Percentiles rank a stretch among this genome's conserved stretches.
These are phyloP conservation scores for Flaveria brownii DNA, from an alignment of 129 eudicot genomes.

Conservation along the genomic window DNA sequence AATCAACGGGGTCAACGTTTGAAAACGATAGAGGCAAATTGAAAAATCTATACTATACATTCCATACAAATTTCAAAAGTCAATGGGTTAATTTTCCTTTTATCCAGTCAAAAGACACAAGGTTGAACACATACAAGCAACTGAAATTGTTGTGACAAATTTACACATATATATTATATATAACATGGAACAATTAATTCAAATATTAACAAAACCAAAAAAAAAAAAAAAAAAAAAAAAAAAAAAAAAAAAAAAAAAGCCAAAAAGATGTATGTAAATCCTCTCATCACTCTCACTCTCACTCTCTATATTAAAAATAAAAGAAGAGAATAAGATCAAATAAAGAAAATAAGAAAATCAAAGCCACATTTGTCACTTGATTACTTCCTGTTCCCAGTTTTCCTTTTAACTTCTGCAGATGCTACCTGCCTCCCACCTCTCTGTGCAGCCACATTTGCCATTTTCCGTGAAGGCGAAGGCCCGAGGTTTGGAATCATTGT, in stretches of 20 bases:
- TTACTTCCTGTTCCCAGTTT: slow-evolving; percentile 66
- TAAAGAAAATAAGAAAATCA: slow-evolving; percentile 15
- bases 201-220: slow-evolving; percentile 25
- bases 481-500: slow-evolving; percentile 49
- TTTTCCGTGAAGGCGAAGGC: slow-evolving; percentile 60
- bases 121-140: slow-evolving; percentile 4
- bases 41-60: too few species aligned
- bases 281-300: slow-evolving; percentile 43
- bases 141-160: slow-evolving; percentile 12
- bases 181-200: slow-evolving; percentile 23
- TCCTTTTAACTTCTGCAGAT: slow-evolving; percentile 63
- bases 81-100: too few species aligned
- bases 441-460: slow-evolving; percentile 37
- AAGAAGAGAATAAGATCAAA: slow-evolving; percentile 12
- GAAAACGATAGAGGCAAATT: too few species aligned
- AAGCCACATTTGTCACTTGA: slow-evolving; percentile 11
- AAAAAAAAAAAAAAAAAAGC: background rate
- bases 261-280: slow-evolving; percentile 28
- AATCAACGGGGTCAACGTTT: too few species aligned
- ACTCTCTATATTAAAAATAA: background rate
- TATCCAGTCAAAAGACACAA: background rate
- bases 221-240: background rate
- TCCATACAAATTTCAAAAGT: too few species aligned
- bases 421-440: slow-evolving; percentile 49
- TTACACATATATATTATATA: slow-evolving; percentile 17